Base-by-base conservation (phyloP, 2,329 filamentous ascomycete species). In the Raffaelea ambrosiae region DNA sequence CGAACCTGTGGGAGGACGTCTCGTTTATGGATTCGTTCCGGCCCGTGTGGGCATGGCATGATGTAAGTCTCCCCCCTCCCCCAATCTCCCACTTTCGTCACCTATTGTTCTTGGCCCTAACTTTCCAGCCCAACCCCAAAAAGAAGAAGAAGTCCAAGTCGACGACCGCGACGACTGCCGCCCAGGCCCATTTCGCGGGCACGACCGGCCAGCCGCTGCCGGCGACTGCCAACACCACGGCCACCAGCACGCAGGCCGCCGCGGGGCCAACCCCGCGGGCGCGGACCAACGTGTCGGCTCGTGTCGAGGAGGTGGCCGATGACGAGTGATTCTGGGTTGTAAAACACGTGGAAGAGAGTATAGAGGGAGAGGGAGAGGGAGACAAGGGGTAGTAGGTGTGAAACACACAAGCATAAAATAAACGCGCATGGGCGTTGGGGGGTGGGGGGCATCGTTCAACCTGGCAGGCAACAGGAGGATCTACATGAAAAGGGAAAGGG, bases 11-110 rank as follows among this genome's bases (percentile, higher is more conserved):
- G 72, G 93, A 98, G 65, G 93, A 98, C 63, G 93, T 98, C 23
- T 95, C 91, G 8, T 97, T 98, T 70, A 85, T 98, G 66, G 93
- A 98, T 64, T 94, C 87, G 60, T 98, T 98, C 77, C 84, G 84
- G 61, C 93, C 93, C 19, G 69, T 95, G 5, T 98, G 93, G 91
- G 93, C 88, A 51, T 98, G 93, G 93, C 93, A 98, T 66, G 90
- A 95, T 79, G 88, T 94, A 63, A 66, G 78, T 66, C 41, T 16
- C 13, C 23, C 41, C n/a, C n/a, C 5, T 31, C 22, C 9, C 5
- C 5, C 5, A 9, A 18, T 31, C 49, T 21, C 61, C 19, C 20
- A 16, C 20, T 8, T 23, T 8, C 35, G 35, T 38, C 14, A 14
- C 8, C 8, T 16, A 26, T n/a, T 20, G n/a, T 20, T 7, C 40